Evolutionary conservation across 371 early-diverging fungal species (phyloP), one percentile per base, ranked within the genome.

Genomic region (Nematocida parisii): DNA sequence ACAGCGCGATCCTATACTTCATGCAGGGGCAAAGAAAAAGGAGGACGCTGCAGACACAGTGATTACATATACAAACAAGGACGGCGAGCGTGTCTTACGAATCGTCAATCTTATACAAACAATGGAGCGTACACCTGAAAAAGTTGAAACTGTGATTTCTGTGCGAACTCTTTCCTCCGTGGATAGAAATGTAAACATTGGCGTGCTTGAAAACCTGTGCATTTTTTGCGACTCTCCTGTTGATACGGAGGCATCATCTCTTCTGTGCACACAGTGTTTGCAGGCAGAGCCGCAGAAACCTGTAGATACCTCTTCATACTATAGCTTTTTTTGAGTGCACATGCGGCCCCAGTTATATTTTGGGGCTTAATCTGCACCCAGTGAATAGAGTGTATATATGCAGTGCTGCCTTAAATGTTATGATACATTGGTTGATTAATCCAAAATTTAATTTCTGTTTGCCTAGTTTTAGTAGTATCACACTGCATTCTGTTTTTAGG

Each of bases 41-140:
- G 64, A 13, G 33, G 68, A 13, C 1, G 13, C n/a, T 39, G 42
- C 20, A 45, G 42, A 46, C 50, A 46, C 73, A 20, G 52, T 73
- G 2, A 42, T 6, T 11, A 42, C 24, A 18, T 73, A 62, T 44
- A n/a, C n/a, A 6, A 73, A 73, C 66, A 52, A 61, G 46, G 54
- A 64, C 3, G 73, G 73, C 3, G 73, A 64, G 27, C 73, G 57
- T 1, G 52, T 64, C n/a, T 70, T 73, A 11, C 9, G 44, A 64
- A 44, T 73, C 11, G 52, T 46, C 20, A 73, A 73, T 50, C 42
- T 73, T 39, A 39, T 73, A 33, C 42, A 64, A 18, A n/a, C 46
- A 20, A 42, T 66, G 24, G 40, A 73, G 22, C 39, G 57, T 22
- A 46, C 60, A 5, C 62, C 61, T 15, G 45, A 61, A n/a, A 15